Base-by-base conservation (phyloP, 1,284 basidiomycete genomes). In the Trichosporon ovoides region DNA sequence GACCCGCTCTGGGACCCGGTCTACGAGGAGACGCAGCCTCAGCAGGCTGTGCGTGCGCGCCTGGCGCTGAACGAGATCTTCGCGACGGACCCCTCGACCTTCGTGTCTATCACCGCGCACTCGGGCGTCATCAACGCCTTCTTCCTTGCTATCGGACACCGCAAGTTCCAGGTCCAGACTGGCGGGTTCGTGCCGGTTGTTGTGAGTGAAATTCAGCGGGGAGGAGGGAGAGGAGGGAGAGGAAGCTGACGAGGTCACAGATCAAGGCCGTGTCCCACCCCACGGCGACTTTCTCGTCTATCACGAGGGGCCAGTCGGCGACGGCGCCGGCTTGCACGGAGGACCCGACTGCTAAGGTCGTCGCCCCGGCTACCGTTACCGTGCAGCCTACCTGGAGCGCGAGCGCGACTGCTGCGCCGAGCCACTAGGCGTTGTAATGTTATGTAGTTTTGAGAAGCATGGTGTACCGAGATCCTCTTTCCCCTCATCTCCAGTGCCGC, bases 81-180 rank as follows among this genome's bases (percentile, higher is more conserved):
- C 40, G 65, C 70, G 4, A 65, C 57, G 5, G 73, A 75, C 36
- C 16, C 64, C 0, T 43, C 53, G 5, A 67, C 69, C 22, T 72
- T 67, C 59, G 57, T 77, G 49, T 66, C 64, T 35, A 73, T 78
- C 53, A 76, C 75, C 0, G 69, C 67, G 3, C 76, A 77, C 43
- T 66, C 67, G 9, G 76, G 75, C 9, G 66, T 69, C 16, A 76
- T 77, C 46, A 57, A 60, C 11, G 65, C 69, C 0, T 66, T 75
- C 54, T 71, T 75, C 53, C 55, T 53, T 1, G 71, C 67, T 0
- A 57, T 69, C 5, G 63, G 64, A 0, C 73, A 74, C 53, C 58
- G 48, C 13, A 31, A 49, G 22, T 58, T 72, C 31, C 48, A 50
- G 13, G 60, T 73, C 1, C 61, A 63, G 53, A 65, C 73, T 0